Conservation (phyloP, 2,329 filamentous ascomycete species). For the Coleophoma crateriformis region DNA sequence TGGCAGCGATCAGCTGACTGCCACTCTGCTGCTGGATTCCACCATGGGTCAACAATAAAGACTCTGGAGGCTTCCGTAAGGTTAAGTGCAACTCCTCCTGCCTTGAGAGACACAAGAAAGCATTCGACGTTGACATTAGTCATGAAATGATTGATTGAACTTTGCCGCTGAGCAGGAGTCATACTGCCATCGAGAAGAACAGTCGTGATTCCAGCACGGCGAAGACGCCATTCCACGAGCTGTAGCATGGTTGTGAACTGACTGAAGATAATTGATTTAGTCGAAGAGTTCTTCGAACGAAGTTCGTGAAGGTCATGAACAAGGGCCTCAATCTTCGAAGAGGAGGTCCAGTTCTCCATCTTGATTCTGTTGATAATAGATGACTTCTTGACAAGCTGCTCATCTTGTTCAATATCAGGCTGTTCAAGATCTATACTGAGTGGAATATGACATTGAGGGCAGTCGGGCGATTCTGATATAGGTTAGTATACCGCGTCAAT, state of each 20-base stretch:
- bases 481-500: too few species aligned
- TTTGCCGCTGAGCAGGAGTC: constrained; percentile 89
- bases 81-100: constrained; percentile 91
- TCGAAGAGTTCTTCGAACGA: constrained; percentile 84
- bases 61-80: constrained; percentile 91
- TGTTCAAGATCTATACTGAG: constrained; percentile 91
- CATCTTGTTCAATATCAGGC: constrained; percentile 90
- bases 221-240: constrained; percentile 92
- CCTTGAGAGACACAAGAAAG: constrained; percentile 93
- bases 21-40: constrained; percentile 99
- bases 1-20: constrained; percentile 92
- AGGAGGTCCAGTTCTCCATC: constrained; percentile 98
- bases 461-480: constrained; percentile 53
- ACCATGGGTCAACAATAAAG: constrained; percentile 98
- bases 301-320: constrained; percentile 92
- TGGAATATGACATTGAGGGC: constrained; percentile 86
- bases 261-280: constrained; percentile 96
- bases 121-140: constrained; percentile 90
- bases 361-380: constrained; percentile 98
- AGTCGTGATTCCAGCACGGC: constrained; percentile 93
- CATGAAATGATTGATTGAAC: constrained; percentile 96
- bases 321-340: constrained; percentile 94
- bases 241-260: constrained; percentile 98
- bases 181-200: constrained; percentile 98
- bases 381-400: constrained; percentile 80